Percentiles rank a stretch among this genome's conserved stretches.
These are phyloP conservation scores for Globisporangium irregulare DNA, from an alignment of 352 stramenopile species.

Conservation along the genomic window DNA sequence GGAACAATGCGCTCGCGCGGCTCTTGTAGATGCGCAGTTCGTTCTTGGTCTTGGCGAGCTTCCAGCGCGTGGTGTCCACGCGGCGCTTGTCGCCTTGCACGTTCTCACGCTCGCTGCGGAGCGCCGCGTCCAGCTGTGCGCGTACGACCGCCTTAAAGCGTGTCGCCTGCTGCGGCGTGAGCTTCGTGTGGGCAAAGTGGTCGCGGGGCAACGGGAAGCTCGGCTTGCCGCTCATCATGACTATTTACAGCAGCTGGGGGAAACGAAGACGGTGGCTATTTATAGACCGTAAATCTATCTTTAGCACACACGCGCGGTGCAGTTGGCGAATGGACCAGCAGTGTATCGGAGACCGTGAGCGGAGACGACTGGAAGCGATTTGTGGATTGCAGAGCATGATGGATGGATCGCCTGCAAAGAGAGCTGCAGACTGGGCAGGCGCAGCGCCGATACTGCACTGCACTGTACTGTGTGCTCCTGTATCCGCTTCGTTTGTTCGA, in stretches of 20 bases:
- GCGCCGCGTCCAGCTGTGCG: slow-evolving; percentile 12
- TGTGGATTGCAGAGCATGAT: no score
- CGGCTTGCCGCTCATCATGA: background rate
- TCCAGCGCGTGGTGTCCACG: slow-evolving; percentile 43
- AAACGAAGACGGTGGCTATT: no score
- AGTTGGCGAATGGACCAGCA: no score
- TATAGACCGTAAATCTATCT: no score
- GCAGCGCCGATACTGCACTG: no score
- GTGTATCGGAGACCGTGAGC: no score
- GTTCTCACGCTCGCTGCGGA: slow-evolving; percentile 30
- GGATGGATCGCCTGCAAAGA: no score
- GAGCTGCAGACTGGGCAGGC: no score
- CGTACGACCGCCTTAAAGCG: slow-evolving; percentile 25
- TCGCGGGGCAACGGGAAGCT: slow-evolving; percentile 22
- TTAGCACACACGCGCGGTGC: no score
- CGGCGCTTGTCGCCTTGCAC: slow-evolving; percentile 21
- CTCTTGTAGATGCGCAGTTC: slow-evolving; percentile 38
- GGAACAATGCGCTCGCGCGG: slow-evolving; percentile 3
- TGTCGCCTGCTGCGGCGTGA: slow-evolving; percentile 27
- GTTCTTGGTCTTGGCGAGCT: slow-evolving; percentile 34
- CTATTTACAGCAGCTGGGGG: background rate
- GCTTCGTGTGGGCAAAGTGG: slow-evolving; percentile 26
- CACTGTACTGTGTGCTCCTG: no score
- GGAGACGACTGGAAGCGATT: no score
- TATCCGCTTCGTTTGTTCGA: no score